phyloP scores from a whole-genome alignment of 176 grass and related monocot genomes.

The Urochloa ruziziensis region DNA sequence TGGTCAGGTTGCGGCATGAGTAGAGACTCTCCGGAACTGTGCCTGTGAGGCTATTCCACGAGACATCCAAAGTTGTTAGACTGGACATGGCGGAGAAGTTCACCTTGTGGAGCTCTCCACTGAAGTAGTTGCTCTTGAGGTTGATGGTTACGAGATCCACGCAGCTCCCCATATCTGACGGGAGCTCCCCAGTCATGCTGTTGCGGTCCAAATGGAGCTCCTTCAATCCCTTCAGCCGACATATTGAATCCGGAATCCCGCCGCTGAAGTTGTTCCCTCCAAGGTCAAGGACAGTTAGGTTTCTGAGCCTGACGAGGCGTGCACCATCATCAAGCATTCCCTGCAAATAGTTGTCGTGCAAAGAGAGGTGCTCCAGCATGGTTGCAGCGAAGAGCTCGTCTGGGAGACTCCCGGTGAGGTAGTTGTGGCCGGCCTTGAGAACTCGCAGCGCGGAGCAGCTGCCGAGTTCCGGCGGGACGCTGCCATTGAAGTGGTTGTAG shows the following conservation, averaged over 20 bases:
- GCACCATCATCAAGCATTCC: not conserved
- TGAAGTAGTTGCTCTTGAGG: not conserved
- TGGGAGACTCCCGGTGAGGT: not conserved
- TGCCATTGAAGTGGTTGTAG: not conserved
- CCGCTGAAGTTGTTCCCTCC: not conserved
- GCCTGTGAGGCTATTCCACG: too few relatives aligned
- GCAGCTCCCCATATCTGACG: conserved; percentile 11
- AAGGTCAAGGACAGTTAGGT: not conserved
- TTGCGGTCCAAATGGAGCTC: not conserved
- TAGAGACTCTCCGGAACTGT: not conserved
- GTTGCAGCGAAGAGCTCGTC: conserved; percentile 26
- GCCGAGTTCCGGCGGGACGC: not conserved
- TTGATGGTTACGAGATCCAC: not conserved
- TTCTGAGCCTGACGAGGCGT: not conserved
- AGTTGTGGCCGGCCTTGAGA: conserved; percentile 17
- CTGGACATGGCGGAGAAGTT: not conserved
- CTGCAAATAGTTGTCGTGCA: not conserved
- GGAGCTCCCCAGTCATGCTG: not conserved
- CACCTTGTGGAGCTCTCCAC: not conserved
- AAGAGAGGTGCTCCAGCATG: conserved; percentile 2
- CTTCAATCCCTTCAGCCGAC: not conserved
- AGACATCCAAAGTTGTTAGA: not conserved
- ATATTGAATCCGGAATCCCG: not conserved
- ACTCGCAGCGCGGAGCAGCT: conserved; percentile 8
- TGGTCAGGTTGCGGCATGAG: not conserved